A percentile compares a stretch with the other conserved stretches of the same genome.
phyloP scores from a whole-genome alignment of 2,329 filamentous ascomycete genomes.

The Fusarium anthophilum region DNA sequence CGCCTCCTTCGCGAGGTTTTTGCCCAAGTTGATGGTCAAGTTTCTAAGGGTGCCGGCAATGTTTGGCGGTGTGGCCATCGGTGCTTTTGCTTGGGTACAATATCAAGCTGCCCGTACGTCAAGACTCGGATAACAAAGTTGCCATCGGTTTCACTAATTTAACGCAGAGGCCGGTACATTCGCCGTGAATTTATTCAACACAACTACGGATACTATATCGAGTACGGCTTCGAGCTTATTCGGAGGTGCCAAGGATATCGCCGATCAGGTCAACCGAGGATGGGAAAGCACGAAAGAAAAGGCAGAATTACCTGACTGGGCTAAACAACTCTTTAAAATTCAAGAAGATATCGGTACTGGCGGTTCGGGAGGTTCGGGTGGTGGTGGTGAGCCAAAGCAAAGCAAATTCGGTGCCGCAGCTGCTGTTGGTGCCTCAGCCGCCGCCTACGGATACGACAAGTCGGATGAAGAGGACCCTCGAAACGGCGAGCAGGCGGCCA shows the following conservation, averaged over 20 bases:
- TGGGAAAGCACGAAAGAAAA: conserved; percentile 87
- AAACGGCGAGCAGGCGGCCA: conserved; percentile 71
- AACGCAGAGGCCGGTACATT: conserved; percentile 59
- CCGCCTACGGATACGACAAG: conserved; percentile 81
- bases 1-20: conserved; percentile 70
- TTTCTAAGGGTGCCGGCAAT: conserved; percentile 88
- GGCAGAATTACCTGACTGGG: conserved; percentile 76
- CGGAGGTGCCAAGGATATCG: conserved; percentile 76
- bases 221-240: conserved; percentile 75
- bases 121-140: neutral
- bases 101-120: conserved; percentile 89
- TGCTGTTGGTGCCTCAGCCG: conserved; percentile 76
- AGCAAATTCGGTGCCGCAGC: conserved; percentile 69
- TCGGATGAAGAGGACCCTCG: conserved; percentile 72
- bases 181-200: conserved; percentile 73
- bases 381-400: conserved; percentile 63
- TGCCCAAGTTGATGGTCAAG: conserved; percentile 92
- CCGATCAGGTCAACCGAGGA: conserved; percentile 79
- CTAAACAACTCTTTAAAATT: conserved; percentile 74
- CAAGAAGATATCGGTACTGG: conserved; percentile 68
- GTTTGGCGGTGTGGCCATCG: conserved; percentile 88
- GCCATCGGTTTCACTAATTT: conserved; percentile 37
- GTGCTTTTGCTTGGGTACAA: conserved; percentile 89
- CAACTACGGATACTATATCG: conserved; percentile 76
- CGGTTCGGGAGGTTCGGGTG: conserved; percentile 59